Percentiles rank a stretch among this genome's conserved stretches.
Conservation (phyloP, 768 basidiomycete genomes). For the Gelatoporia subvermispora region DNA sequence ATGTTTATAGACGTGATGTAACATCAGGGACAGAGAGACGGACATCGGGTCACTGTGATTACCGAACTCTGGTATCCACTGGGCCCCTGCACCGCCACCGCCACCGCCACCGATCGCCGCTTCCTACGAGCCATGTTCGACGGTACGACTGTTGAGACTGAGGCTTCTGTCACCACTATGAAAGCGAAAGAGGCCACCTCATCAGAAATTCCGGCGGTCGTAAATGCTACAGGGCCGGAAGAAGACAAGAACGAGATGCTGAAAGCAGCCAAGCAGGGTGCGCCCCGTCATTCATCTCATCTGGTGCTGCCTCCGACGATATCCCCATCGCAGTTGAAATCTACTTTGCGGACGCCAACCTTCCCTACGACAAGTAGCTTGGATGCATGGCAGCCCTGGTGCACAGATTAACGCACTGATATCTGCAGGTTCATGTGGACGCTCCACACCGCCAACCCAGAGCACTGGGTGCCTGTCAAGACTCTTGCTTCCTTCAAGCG, state of each 20-base stretch:
- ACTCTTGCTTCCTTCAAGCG: slow-evolving; percentile 92
- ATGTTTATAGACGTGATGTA: background rate
- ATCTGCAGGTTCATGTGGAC: slow-evolving; percentile 88
- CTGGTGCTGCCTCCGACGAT: too few relatives aligned
- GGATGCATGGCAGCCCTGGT: too few relatives aligned
- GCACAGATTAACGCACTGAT: background rate
- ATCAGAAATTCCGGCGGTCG: slow-evolving; percentile 5
- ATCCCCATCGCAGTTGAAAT: slow-evolving; percentile 66
- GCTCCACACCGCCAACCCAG: slow-evolving; percentile 69
- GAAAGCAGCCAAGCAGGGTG: background rate
- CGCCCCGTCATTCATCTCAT: background rate
- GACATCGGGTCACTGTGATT: too few relatives aligned
- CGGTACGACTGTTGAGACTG: background rate
- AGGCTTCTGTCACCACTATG: background rate
- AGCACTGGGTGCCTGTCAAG: slow-evolving; percentile 88
- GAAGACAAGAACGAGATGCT: background rate
- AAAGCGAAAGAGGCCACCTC: background rate
- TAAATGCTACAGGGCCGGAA: slow-evolving; percentile 4
- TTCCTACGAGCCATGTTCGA: too few relatives aligned
- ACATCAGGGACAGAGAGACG: too few relatives aligned
- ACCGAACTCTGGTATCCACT: too few relatives aligned
- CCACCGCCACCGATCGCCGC: too few relatives aligned
- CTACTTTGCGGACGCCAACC: slow-evolving; percentile 95
- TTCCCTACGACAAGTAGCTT: slow-evolving; percentile 78
- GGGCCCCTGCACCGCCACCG: too few relatives aligned